Evolutionary conservation across 2,329 filamentous ascomycete species (phyloP).

Genomic region (Exserohilum rostratum): DNA sequence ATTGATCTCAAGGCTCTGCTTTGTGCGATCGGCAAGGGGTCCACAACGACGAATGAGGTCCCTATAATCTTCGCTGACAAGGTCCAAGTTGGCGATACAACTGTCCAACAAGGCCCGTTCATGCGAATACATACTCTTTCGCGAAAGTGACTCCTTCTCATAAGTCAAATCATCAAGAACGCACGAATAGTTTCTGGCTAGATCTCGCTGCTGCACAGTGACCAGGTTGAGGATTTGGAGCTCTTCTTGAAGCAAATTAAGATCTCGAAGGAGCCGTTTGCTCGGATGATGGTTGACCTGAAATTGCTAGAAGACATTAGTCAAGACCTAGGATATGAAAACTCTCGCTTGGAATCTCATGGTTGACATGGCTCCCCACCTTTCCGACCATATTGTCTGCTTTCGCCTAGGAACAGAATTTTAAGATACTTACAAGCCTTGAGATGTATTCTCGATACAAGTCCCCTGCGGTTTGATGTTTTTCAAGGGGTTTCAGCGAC

Average conservation of each 20-base stretch:
- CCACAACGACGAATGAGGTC: slow-evolving; percentile 35
- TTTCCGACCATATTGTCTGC: too few relatives aligned
- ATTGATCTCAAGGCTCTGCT: slow-evolving; percentile 44
- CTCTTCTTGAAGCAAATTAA: slow-evolving; percentile 45
- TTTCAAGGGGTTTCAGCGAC: slow-evolving; percentile 36
- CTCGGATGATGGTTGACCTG: slow-evolving; percentile 43
- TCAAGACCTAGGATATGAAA: background rate
- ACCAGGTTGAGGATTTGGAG: slow-evolving; percentile 29
- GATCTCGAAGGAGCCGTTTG: slow-evolving; percentile 41
- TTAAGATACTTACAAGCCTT: slow-evolving; percentile 31
- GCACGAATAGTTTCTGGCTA: slow-evolving; percentile 31
- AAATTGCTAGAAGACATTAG: slow-evolving; percentile 38
- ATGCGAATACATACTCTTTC: slow-evolving; percentile 28
- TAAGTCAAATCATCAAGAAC: slow-evolving; percentile 38
- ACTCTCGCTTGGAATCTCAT: background rate
- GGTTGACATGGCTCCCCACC: too few relatives aligned
- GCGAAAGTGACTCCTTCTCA: slow-evolving; percentile 22
- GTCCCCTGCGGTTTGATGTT: slow-evolving; percentile 34
- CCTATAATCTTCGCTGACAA: slow-evolving; percentile 29
- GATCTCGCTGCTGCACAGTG: slow-evolving; percentile 35
- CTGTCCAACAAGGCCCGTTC: slow-evolving; percentile 31
- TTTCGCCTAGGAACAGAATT: background rate
- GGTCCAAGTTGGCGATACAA: slow-evolving; percentile 29
- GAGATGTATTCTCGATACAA: slow-evolving; percentile 43
- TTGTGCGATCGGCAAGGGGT: slow-evolving; percentile 40